phyloP scores from a whole-genome alignment of 495 filamentous ascomycete genomes.

The Viridothelium virens region DNA sequence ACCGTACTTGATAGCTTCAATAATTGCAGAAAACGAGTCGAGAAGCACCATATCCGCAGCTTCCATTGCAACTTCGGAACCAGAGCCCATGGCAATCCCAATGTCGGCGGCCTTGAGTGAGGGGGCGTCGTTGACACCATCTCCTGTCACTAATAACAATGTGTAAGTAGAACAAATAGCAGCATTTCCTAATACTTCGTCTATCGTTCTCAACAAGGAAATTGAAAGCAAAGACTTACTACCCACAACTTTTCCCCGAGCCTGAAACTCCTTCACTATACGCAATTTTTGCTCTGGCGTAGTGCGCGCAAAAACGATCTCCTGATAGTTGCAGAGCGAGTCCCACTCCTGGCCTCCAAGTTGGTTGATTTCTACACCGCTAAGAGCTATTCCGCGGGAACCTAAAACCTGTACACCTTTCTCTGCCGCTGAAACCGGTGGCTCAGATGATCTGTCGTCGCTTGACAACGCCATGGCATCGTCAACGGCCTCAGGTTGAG shows the following conservation, averaged over 20 bases:
- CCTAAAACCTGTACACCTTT: background rate
- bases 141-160: constrained; percentile 17
- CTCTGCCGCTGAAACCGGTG: background rate
- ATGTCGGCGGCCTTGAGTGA: constrained; percentile 25
- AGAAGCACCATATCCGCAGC: constrained; percentile 27
- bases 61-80: constrained; percentile 26
- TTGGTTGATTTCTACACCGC: constrained; percentile 27
- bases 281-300: constrained; percentile 26
- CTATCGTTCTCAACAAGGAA: no score
- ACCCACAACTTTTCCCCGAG: constrained; percentile 10
- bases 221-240: background rate
- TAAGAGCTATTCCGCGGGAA: background rate
- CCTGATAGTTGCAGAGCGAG: constrained; percentile 36
- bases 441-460: constrained; percentile 16
- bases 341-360: constrained; percentile 39
- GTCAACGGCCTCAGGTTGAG: constrained; percentile 37
- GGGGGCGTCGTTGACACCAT: constrained; percentile 28
- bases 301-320: constrained; percentile 34
- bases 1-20: constrained; percentile 24
- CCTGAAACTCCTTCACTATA: constrained; percentile 25
- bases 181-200: no score
- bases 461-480: constrained; percentile 35
- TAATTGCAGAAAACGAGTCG: constrained; percentile 20
- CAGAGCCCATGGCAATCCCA: constrained; percentile 22
- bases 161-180: background rate